Evolutionary conservation across 2,329 filamentous ascomycete genomes (phyloP), one percentile per base, ranked within the genome.

Genomic region (Penicillium sp.): DNA sequence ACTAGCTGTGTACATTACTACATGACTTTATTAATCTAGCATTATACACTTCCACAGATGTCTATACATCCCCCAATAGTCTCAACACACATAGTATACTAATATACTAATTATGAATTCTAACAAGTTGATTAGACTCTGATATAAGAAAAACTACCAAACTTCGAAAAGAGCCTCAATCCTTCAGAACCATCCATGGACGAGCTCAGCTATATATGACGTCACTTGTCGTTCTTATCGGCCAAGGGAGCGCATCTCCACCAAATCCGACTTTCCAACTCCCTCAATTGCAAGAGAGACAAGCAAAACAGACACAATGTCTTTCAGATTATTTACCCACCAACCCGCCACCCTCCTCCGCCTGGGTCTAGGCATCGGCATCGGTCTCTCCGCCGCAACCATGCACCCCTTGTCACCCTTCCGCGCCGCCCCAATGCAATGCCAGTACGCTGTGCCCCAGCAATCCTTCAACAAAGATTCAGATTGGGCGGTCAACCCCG

Each of bases 351-450:
- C 71, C 31, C 57, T 70, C 48, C 62, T 76, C 41, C 72, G 72
- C 38, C 62, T 72, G 31, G 68, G 70, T 11, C 60, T 76, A 44
- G 70, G 72, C 53, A 61, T 76, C 39, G 66, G 70, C 51, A 68
- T 76, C 57, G 69, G 68, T 38, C 53, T 75, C 48, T 63, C 68
- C 29, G 62, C 60, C 27, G 65, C 64, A 50, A 59, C 64, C 46
- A 67, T 75, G 11, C 65, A 69, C 58, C 68, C 73, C 4, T 62
- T 68, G 44, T 73, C 70, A 19, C 72, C 69, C 59, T 69, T 75
- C 62, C 70, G 70, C 52, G 57, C 68, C 43, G 39, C 66, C 33
- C 70, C 72, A 11, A 66, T 76, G 36, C 74, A 70, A 67, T 76
- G 73, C 60, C 69, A 77, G 58, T 77, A 73, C 60, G 59, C 51